A percentile compares a stretch with the other conserved stretches of the same genome.
Evolutionary conservation across 2,329 filamentous ascomycete genomes (phyloP).

Genomic region (Claviceps arundinis): DNA sequence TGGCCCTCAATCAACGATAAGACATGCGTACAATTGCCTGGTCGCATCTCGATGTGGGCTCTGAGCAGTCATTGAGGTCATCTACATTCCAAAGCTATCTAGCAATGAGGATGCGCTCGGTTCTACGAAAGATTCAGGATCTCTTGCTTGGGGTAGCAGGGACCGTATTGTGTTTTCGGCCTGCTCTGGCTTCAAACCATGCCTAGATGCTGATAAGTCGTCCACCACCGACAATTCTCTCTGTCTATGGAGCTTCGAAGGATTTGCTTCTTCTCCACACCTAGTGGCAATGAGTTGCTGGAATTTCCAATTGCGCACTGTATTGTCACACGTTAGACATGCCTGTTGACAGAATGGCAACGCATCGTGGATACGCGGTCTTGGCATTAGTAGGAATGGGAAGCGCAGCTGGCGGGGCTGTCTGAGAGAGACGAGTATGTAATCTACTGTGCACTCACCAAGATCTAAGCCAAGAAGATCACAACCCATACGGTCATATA

Average conservation of each 20-base stretch:
- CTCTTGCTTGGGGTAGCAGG: constrained; percentile 36
- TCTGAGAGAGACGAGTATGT: neutral
- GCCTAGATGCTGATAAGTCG: constrained; percentile 44
- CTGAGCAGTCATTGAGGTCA: neutral
- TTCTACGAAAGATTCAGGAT: constrained; percentile 79
- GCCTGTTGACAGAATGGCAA: neutral
- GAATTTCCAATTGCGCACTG: constrained; percentile 74
- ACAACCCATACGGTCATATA: constrained; percentile 88
- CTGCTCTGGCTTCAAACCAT: constrained; percentile 23
- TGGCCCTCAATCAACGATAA: neutral
- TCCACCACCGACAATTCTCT: constrained; percentile 69
- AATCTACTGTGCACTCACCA: constrained; percentile 33
- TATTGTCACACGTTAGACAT: neutral
- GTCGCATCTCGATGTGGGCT: neutral
- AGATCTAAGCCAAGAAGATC: constrained; percentile 79
- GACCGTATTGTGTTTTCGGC: constrained; percentile 6
- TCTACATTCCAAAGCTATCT: constrained; percentile 82
- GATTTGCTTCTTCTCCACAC: constrained; percentile 42
- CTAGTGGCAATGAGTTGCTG: constrained; percentile 31
- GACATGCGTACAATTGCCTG: neutral
- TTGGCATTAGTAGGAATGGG: neutral
- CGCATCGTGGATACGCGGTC: too few relatives aligned
- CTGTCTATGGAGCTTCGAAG: constrained; percentile 53
- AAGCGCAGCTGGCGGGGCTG: neutral
- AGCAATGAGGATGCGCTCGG: constrained; percentile 81